phyloP scores from a whole-genome alignment of 441 rosid species.

The Iberis amara region DNA sequence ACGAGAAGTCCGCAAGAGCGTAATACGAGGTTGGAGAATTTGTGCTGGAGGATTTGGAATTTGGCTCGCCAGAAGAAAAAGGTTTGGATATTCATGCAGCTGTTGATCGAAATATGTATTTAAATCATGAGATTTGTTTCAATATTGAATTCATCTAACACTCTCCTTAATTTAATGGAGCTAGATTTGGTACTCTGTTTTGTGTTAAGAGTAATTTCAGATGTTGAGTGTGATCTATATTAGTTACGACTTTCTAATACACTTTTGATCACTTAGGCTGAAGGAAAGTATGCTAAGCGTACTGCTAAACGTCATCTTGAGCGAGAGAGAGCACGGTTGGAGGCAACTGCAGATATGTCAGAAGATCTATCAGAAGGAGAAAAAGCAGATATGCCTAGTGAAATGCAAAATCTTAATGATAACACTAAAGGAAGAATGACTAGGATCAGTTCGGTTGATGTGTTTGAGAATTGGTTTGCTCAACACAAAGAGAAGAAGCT shows the following conservation, averaged over 20 bases:
- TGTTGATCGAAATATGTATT: too few relatives aligned
- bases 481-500: slow-evolving; percentile 57
- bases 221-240: neutral
- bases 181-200: too few relatives aligned
- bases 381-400: slow-evolving; percentile 56
- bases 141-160: too few relatives aligned
- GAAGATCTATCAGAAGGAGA: slow-evolving; percentile 88
- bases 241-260: neutral
- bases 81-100: slow-evolving; percentile 32
- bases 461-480: slow-evolving; percentile 55
- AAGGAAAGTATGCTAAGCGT: slow-evolving; percentile 61
- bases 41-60: slow-evolving; percentile 99
- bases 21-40: slow-evolving; percentile 89
- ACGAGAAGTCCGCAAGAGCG: slow-evolving; percentile 89
- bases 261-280: slow-evolving; percentile 39
- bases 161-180: too few relatives aligned
- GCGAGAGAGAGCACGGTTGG: slow-evolving; percentile 64
- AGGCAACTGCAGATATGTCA: slow-evolving; percentile 89
- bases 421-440: slow-evolving; percentile 43
- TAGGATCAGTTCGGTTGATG: slow-evolving; percentile 52
- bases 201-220: too few relatives aligned
- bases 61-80: slow-evolving; percentile 92
- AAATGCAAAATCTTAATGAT: slow-evolving; percentile 51
- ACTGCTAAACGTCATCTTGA: slow-evolving; percentile 62
- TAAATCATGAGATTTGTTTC: neutral